Percentiles rank a stretch among this genome's conserved stretches.
phyloP scores from a whole-genome alignment of 1,284 basidiomycete genomes.

The Fomitopsis pinicola region DNA sequence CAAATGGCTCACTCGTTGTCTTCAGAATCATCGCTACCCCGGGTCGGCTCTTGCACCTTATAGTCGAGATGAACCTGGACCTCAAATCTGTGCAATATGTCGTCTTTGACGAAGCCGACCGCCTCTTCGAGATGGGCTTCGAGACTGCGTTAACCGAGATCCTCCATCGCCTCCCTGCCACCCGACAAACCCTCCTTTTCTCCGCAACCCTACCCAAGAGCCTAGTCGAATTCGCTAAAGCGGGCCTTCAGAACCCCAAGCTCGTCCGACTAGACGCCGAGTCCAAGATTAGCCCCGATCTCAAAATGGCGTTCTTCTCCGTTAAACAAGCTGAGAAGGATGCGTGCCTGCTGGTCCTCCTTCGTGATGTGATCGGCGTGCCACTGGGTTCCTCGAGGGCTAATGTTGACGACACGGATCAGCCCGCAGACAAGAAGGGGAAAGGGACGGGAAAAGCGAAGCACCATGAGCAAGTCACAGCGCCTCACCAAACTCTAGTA shows the following conservation, averaged over 20 bases:
- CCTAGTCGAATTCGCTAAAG: constrained; percentile 96
- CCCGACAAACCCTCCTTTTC: constrained; percentile 91
- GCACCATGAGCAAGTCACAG: constrained; percentile 42
- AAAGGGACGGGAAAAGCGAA: constrained; percentile 41
- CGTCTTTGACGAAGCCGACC: constrained; percentile 98
- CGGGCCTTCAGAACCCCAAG: constrained; percentile 91
- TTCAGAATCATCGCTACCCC: constrained; percentile 93
- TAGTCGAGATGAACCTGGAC: constrained; percentile 97
- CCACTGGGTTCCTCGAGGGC: constrained; percentile 45
- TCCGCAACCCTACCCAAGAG: constrained; percentile 96
- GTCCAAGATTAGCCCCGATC: constrained; percentile 91
- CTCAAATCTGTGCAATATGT: constrained; percentile 86
- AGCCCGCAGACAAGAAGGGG: constrained; percentile 33
- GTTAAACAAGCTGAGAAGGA: constrained; percentile 95
- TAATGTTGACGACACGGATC: constrained; percentile 25
- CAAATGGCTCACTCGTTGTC: constrained; percentile 8
- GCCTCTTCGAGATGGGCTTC: constrained; percentile 98
- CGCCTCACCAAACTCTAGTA: constrained; percentile 90
- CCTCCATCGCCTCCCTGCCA: constrained; percentile 79
- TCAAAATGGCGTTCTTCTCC: constrained; percentile 92
- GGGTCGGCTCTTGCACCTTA: constrained; percentile 91
- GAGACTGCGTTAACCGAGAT: constrained; percentile 91
- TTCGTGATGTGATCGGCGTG: constrained; percentile 86
- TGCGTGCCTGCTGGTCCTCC: constrained; percentile 80
- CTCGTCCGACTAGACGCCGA: constrained; percentile 94